phyloP scores from a whole-genome alignment of 1,284 basidiomycete genomes.

The Wolfiporia cocos region DNA sequence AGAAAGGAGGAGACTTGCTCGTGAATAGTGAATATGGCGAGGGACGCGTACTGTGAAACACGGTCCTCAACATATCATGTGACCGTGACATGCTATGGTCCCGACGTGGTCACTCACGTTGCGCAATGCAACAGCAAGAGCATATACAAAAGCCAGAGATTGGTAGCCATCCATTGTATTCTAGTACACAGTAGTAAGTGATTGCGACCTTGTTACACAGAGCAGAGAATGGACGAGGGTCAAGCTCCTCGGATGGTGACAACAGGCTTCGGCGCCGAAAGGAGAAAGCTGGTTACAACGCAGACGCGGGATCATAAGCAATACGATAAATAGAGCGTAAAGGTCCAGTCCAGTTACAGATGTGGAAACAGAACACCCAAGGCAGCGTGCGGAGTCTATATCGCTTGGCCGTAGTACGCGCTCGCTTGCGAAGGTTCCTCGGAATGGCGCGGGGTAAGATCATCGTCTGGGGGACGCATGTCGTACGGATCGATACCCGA shows the following conservation, averaged over 20 bases:
- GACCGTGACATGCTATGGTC: no score
- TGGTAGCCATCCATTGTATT: slow-evolving; percentile 3
- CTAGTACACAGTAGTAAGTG: slow-evolving; percentile 5
- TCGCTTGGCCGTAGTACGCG: slow-evolving; percentile 5
- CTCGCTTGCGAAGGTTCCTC: slow-evolving; percentile 1
- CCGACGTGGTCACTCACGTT: no score
- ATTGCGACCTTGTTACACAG: slow-evolving; percentile 3
- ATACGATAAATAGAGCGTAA: slow-evolving; percentile 11
- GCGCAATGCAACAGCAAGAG: no score
- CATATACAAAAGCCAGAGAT: neutral
- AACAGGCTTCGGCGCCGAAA: neutral
- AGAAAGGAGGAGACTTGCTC: no score
- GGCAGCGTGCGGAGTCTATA: neutral
- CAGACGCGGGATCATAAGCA: slow-evolving; percentile 2
- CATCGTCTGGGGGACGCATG: slow-evolving; percentile 8
- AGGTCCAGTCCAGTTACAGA: slow-evolving; percentile 3
- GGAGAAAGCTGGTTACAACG: neutral
- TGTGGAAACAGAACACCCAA: neutral
- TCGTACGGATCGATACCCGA: slow-evolving; percentile 15
- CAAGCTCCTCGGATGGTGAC: neutral
- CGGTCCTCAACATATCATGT: no score
- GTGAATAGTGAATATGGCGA: no score
- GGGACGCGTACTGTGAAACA: no score
- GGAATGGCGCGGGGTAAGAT: neutral
- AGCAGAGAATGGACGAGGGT: slow-evolving; percentile 6